Evolutionary conservation across 768 basidiomycete species (phyloP).

Genomic region (Stropharia rugosoannulata): DNA sequence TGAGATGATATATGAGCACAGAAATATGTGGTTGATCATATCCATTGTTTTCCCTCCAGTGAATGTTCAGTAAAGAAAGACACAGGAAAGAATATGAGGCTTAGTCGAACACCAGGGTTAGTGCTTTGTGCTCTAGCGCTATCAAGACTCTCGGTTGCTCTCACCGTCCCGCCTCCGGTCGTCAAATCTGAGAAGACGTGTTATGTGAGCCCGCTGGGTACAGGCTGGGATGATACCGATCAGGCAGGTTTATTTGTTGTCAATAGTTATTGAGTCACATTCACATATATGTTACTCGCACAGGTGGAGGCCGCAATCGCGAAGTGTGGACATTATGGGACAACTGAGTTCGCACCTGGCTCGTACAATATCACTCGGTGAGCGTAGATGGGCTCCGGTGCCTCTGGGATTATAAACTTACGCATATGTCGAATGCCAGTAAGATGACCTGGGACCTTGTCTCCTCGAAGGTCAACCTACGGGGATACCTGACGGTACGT

Average conservation of each 20-base stretch:
- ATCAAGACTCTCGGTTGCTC: too few species aligned
- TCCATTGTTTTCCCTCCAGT: too few species aligned
- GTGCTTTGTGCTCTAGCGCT: too few species aligned
- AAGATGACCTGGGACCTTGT: conserved; percentile 55
- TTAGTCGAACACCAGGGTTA: too few species aligned
- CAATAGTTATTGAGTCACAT: background rate
- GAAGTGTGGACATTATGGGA: conserved; percentile 46
- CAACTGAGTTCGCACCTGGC: conserved; percentile 41
- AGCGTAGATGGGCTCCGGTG: background rate
- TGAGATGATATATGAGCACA: too few species aligned
- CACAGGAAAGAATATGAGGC: too few species aligned
- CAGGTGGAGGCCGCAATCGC: conserved; percentile 50
- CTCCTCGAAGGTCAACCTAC: conserved; percentile 41
- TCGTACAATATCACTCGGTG: conserved; percentile 55
- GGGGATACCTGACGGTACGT: conserved; percentile 42
- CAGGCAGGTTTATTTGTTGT: background rate
- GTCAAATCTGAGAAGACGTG: background rate
- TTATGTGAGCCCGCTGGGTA: background rate
- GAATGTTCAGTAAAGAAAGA: too few species aligned
- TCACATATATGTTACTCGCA: background rate
- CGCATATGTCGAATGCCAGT: conserved; percentile 21
- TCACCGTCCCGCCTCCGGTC: too few species aligned
- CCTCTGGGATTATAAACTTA: background rate
- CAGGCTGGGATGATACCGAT: conserved; percentile 2
- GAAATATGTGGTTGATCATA: too few species aligned